Evolutionary conservation across 2,329 filamentous ascomycete genomes (phyloP).

Genomic region (Aspergillus tubingensis): DNA sequence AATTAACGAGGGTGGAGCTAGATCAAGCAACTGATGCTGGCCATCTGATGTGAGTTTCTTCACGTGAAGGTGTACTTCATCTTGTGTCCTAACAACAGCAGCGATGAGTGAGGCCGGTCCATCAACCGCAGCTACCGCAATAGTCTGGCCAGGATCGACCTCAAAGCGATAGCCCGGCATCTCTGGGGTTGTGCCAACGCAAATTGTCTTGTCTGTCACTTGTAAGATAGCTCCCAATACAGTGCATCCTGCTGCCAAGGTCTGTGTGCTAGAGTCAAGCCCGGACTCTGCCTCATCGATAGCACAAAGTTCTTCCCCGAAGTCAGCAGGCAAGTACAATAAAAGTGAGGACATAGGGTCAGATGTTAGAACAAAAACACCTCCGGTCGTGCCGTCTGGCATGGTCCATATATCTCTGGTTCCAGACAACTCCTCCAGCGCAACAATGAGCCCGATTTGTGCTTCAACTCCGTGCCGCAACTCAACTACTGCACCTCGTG

Average conservation of each 20-base stretch:
- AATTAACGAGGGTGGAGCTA: conserved; percentile 27
- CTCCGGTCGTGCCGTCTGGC: conserved; percentile 32
- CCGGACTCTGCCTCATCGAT: conserved; percentile 42
- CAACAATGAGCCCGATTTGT: conserved; percentile 55
- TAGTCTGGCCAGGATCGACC: conserved; percentile 24
- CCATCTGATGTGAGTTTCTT: conserved; percentile 24
- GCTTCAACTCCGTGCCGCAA: conserved; percentile 71
- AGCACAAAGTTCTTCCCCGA: conserved; percentile 41
- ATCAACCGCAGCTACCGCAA: conserved; percentile 36
- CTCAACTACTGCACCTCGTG: conserved; percentile 66
- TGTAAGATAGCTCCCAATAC: conserved; percentile 42
- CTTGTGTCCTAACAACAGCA: conserved; percentile 28
- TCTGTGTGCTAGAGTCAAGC: conserved; percentile 45
- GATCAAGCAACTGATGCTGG: conserved; percentile 23
- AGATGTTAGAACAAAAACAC: conserved; percentile 45
- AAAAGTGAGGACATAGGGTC: conserved; percentile 44
- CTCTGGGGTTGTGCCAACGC: conserved; percentile 30
- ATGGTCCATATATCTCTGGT: conserved; percentile 49
- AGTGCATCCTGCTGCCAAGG: conserved; percentile 46
- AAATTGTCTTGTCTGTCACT: conserved; percentile 43
- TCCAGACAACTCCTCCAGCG: conserved; percentile 43
- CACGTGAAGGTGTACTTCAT: conserved; percentile 32
- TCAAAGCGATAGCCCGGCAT: conserved; percentile 25
- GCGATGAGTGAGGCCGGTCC: conserved; percentile 31
- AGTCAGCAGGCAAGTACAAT: conserved; percentile 40